Evolutionary conservation across 352 stramenopile genomes (phyloP).

Genomic region (Globisporangium lucens): DNA sequence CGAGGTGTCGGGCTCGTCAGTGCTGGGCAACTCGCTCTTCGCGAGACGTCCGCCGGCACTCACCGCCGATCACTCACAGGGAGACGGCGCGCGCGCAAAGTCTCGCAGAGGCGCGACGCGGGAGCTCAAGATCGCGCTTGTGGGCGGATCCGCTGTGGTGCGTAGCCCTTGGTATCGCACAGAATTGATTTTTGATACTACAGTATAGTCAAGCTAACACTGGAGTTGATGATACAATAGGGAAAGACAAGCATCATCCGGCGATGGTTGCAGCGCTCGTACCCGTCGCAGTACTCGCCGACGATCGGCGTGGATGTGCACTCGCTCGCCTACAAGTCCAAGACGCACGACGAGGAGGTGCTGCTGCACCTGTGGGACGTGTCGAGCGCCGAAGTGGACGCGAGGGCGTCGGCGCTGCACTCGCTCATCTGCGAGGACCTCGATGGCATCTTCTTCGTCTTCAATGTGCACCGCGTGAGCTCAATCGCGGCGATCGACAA

Average conservation of each 20-base stretch:
- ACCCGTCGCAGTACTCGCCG: conserved; percentile 60
- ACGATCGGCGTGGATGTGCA: conserved; percentile 81
- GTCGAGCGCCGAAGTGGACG: conserved; percentile 69
- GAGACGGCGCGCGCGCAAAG: not conserved
- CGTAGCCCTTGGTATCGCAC: not conserved
- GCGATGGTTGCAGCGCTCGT: conserved; percentile 72
- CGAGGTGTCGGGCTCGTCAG: conserved; percentile 31
- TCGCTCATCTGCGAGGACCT: conserved; percentile 72
- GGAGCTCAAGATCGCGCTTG: conserved; percentile 81
- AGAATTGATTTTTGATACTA: not conserved
- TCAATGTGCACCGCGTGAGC: conserved; percentile 86
- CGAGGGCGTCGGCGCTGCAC: conserved; percentile 55
- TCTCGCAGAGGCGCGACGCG: conserved; percentile 29
- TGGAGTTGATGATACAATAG: conserved; percentile 20
- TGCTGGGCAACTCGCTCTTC: conserved; percentile 39
- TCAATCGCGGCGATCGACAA: conserved; percentile 84
- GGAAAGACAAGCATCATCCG: conserved; percentile 83
- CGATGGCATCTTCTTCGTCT: conserved; percentile 86
- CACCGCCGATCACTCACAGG: conserved; percentile 11
- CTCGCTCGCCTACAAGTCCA: conserved; percentile 41
- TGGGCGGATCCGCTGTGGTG: conserved; percentile 74
- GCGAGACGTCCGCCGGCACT: conserved; percentile 11
- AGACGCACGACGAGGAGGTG: conserved; percentile 30
- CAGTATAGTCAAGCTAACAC: not conserved
- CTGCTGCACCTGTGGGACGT: conserved; percentile 80